phyloP scores from a whole-genome alignment of 441 rosid species.

The Adansonia gregorii region DNA sequence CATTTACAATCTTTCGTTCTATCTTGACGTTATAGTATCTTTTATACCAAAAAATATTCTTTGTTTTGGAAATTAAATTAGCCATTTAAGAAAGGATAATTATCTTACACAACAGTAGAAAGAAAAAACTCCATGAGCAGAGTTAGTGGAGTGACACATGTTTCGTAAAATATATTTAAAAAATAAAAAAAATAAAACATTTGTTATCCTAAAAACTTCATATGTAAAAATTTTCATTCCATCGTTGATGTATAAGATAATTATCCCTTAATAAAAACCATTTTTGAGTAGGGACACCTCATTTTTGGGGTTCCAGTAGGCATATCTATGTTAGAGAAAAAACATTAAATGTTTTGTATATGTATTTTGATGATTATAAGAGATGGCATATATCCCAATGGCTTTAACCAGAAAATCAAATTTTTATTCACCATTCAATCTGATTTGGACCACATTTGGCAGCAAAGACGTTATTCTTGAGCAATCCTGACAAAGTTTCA shows the following conservation, averaged over 20 bases:
- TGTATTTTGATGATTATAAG: neutral
- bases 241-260: no score
- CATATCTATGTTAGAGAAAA: neutral
- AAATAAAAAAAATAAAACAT: no score
- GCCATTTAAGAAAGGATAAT: neutral
- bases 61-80: neutral
- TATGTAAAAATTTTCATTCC: no score
- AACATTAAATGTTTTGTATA: neutral
- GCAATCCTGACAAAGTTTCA: neutral
- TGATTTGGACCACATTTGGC: conserved; percentile 32
- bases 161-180: no score
- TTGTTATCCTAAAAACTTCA: no score
- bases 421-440: conserved; percentile 20
- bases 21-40: neutral
- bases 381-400: neutral
- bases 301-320: neutral
- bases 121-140: no score
- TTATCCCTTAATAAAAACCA: neutral
- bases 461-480: neutral
- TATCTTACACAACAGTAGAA: no score
- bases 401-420: neutral
- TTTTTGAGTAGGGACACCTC: neutral
- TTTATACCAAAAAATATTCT: no score
- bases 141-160: no score
- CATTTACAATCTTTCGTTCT: neutral